phyloP scores from a whole-genome alignment of 805 yeast genomes.

The Priceomyces melissophilus region DNA sequence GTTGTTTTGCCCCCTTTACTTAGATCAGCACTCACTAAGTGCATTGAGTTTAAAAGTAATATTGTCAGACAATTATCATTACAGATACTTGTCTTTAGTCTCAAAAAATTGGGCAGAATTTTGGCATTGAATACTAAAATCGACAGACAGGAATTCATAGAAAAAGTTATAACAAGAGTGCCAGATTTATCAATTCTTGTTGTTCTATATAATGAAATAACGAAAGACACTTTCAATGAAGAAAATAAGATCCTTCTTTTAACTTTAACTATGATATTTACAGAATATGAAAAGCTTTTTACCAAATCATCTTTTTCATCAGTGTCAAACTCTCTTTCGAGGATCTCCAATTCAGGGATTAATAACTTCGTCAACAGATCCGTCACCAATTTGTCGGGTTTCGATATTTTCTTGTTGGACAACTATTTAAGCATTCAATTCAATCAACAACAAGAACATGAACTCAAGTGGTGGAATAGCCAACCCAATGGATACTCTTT shows the following conservation, averaged over 20 bases:
- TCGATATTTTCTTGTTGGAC: slow-evolving; percentile 58
- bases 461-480: slow-evolving; percentile 79
- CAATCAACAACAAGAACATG: slow-evolving; percentile 42
- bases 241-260: slow-evolving; percentile 46
- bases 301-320: slow-evolving; percentile 17
- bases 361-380: slow-evolving; percentile 13
- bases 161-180: slow-evolving; percentile 27
- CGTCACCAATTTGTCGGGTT: slow-evolving; percentile 29
- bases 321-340: slow-evolving; percentile 17
- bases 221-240: slow-evolving; percentile 15
- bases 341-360: slow-evolving; percentile 15
- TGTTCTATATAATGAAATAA: slow-evolving; percentile 41
- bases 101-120: slow-evolving; percentile 52
- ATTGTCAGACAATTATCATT: slow-evolving; percentile 62
- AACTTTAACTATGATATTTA: slow-evolving; percentile 44
- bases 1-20: slow-evolving; percentile 66
- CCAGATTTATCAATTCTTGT: slow-evolving; percentile 52
- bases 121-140: slow-evolving; percentile 15
- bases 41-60: slow-evolving; percentile 42
- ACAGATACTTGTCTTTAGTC: slow-evolving; percentile 52
- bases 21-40: slow-evolving; percentile 53
- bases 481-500: slow-evolving; percentile 46
- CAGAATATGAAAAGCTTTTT: slow-evolving; percentile 35
- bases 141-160: slow-evolving; percentile 24
- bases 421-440: slow-evolving; percentile 52